These are phyloP conservation scores for Suillus ampliporus DNA, from an alignment of 768 basidiomycete species.

Conservation along the genomic window DNA sequence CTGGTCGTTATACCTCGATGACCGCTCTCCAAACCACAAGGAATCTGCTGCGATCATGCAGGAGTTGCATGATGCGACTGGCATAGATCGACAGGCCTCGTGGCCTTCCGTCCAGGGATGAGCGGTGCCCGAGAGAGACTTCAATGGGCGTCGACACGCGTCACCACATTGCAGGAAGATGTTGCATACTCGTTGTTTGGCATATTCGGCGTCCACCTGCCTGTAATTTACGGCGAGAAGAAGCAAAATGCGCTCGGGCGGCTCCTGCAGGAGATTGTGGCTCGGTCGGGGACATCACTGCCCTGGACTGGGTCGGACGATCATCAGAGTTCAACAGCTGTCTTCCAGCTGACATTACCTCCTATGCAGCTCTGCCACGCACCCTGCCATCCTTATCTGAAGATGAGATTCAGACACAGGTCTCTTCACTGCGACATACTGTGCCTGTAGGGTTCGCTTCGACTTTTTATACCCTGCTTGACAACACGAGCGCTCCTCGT, in stretches of 20 bases:
- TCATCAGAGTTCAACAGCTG: conserved; percentile 10
- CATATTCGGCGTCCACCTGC: not conserved
- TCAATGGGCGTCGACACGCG: not conserved
- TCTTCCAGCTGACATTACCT: conserved; percentile 6
- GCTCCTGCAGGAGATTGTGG: conserved; percentile 8
- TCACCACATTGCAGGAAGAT: conserved; percentile 1
- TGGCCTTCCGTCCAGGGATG: not conserved
- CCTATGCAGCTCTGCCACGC: not conserved
- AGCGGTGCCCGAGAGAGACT: not conserved
- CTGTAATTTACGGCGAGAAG: conserved; percentile 6
- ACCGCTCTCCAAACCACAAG: conserved; percentile 1
- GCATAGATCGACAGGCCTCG: not conserved
- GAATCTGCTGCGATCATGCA: not conserved
- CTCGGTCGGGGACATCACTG: conserved; percentile 5
- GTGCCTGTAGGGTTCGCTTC: conserved; percentile 2
- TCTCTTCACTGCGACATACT: not conserved
- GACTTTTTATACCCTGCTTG: conserved; percentile 6
- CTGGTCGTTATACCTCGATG: conserved; percentile 20
- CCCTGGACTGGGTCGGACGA: conserved; percentile 7
- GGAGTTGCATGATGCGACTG: not conserved
- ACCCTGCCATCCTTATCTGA: not conserved
- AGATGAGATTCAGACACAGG: not conserved
- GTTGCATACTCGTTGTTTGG: conserved; percentile 2
- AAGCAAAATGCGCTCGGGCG: conserved; percentile 9
- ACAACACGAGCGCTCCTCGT: not conserved